Percentiles rank a stretch among this genome's conserved stretches.
Conservation (phyloP, 2,329 filamentous ascomycete species). For the Sporothrix protearum region DNA sequence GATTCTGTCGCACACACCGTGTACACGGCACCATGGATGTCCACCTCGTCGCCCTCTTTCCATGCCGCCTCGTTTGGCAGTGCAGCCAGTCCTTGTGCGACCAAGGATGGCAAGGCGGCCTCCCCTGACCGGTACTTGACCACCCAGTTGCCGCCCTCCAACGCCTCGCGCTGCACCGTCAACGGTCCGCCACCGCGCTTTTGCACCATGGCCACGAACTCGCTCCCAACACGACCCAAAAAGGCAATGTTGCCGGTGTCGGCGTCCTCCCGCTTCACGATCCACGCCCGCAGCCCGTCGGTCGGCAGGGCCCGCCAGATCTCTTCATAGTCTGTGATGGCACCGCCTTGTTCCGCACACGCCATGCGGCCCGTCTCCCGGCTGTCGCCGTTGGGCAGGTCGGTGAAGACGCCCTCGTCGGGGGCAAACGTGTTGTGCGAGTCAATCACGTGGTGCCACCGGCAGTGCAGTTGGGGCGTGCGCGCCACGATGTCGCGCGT, state of each 20-base stretch:
- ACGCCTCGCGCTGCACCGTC: not conserved
- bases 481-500: constrained; percentile 4
- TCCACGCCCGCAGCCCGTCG: not conserved
- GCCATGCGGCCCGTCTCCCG: constrained; percentile 24
- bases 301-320: constrained; percentile 19
- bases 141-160: not conserved
- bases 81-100: not conserved
- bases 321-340: constrained; percentile 21
- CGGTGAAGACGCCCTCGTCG: constrained; percentile 19
- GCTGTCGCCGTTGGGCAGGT: constrained; percentile 21
- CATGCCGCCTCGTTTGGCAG: not conserved
- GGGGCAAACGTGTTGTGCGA: constrained; percentile 16
- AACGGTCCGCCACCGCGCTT: not conserved
- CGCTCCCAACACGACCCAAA: not conserved
- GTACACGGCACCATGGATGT: not conserved
- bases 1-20: not conserved
- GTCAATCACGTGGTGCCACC: constrained; percentile 22
- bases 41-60: not conserved
- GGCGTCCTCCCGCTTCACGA: not conserved
- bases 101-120: not conserved
- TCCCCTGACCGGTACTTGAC: not conserved
- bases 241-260: not conserved
- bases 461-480: constrained; percentile 13
- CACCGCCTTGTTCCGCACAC: constrained; percentile 14
- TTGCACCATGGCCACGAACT: constrained; percentile 16